phyloP scores from a whole-genome alignment of 768 basidiomycete genomes.

The Tephrocybe sp. region DNA sequence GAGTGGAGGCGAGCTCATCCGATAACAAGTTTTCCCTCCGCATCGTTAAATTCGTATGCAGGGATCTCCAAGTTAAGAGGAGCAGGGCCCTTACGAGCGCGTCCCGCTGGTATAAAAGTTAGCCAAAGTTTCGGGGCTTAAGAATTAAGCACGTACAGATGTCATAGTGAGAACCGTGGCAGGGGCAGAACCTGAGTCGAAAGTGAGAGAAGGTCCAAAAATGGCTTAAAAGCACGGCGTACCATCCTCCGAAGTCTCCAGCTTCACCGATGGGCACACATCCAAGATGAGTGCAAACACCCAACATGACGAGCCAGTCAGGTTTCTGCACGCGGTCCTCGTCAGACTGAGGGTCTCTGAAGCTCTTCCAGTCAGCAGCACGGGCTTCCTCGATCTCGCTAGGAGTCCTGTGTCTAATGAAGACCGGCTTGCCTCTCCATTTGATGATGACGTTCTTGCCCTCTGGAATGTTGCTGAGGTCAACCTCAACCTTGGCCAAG shows the following conservation, averaged over 20 bases:
- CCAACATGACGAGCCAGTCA: constrained; percentile 93
- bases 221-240: constrained; percentile 23
- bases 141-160: constrained; percentile 65
- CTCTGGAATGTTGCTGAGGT: constrained; percentile 87
- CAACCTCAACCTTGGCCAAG: constrained; percentile 96
- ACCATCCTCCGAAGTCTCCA: constrained; percentile 98
- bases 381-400: constrained; percentile 94
- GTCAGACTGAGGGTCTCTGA: constrained; percentile 93
- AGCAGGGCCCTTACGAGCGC: constrained; percentile 94
- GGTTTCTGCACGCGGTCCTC: constrained; percentile 89
- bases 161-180: constrained; percentile 98
- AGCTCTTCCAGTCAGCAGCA: constrained; percentile 74
- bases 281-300: constrained; percentile 96
- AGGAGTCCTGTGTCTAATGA: constrained; percentile 93
- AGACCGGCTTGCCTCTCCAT: constrained; percentile 99
- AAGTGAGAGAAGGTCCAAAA: neutral
- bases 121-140: constrained; percentile 5
- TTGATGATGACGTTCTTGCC: constrained; percentile 97
- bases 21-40: constrained; percentile 81
- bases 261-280: constrained; percentile 98
- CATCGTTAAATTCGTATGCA: constrained; percentile 84
- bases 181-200: constrained; percentile 82
- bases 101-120: constrained; percentile 63
- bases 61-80: constrained; percentile 97
- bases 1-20: constrained; percentile 51